Conservation (phyloP, 1,284 basidiomycete genomes). For the Microbotryomycetes sp. region DNA sequence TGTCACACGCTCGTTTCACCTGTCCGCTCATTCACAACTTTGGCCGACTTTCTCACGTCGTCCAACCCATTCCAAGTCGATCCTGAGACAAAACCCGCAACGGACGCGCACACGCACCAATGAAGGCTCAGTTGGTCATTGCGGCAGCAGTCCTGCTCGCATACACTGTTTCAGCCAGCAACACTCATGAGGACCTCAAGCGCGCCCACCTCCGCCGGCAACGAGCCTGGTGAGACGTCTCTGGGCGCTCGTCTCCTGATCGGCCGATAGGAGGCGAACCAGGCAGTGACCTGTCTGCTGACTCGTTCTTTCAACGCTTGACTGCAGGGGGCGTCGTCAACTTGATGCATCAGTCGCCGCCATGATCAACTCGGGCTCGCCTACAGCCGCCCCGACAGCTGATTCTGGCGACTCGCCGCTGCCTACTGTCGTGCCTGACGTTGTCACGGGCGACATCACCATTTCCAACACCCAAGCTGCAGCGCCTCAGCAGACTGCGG, state of each 20-base stretch:
- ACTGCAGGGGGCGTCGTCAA: slow-evolving; percentile 2
- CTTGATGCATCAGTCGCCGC: neutral
- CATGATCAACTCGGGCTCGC: neutral
- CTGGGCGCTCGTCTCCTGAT: too few species aligned
- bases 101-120: too few species aligned
- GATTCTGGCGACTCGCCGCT: neutral
- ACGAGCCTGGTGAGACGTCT: slow-evolving; percentile 23
- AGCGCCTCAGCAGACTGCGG: slow-evolving; percentile 4
- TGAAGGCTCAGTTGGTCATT: neutral
- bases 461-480: slow-evolving; percentile 24
- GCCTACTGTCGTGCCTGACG: slow-evolving; percentile 10
- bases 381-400: neutral
- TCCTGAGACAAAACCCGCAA: too few species aligned
- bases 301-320: neutral
- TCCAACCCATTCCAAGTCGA: too few species aligned
- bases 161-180: slow-evolving; percentile 3
- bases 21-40: too few species aligned
- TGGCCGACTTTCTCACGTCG: too few species aligned
- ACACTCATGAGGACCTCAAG: slow-evolving; percentile 2
- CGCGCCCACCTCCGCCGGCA: slow-evolving; percentile 1
- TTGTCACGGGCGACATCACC: slow-evolving; percentile 8
- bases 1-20: too few species aligned
- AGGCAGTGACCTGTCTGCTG: too few species aligned
- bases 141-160: slow-evolving; percentile 5
- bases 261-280: too few species aligned